These are phyloP conservation scores for Oidium heveae DNA, from an alignment of 2,329 filamentous ascomycete species.

Conservation along the genomic window DNA sequence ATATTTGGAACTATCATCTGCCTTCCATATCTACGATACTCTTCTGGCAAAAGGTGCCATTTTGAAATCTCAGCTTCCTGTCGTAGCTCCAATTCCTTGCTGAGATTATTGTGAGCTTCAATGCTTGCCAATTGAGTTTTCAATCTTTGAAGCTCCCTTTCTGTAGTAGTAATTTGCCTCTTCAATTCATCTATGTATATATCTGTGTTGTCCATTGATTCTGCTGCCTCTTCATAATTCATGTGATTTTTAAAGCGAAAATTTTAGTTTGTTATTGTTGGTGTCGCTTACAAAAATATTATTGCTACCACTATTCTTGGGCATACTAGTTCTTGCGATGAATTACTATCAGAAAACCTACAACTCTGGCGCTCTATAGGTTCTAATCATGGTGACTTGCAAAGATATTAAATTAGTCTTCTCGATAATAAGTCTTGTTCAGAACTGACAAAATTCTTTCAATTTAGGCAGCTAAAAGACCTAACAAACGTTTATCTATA, in stretches of 20 bases:
- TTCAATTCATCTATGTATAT: slow-evolving; percentile 17
- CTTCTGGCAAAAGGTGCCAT: slow-evolving; percentile 46
- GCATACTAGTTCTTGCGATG: too few species aligned
- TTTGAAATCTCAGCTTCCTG: slow-evolving; percentile 9
- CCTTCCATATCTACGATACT: slow-evolving; percentile 70
- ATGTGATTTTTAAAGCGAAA: too few species aligned
- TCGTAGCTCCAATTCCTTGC: not conserved
- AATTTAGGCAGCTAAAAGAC: slow-evolving; percentile 3
- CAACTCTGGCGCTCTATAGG: too few species aligned
- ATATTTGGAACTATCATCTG: slow-evolving; percentile 75
- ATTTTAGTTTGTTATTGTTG: too few species aligned
- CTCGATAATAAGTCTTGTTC: too few species aligned
- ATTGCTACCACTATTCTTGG: too few species aligned
- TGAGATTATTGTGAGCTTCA: slow-evolving; percentile 4
- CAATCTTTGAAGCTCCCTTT: slow-evolving; percentile 22
- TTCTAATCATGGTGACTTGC: too few species aligned
- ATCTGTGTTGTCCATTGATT: slow-evolving; percentile 16
- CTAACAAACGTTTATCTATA: slow-evolving; percentile 28
- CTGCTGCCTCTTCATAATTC: too few species aligned
- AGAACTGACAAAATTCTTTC: too few species aligned
- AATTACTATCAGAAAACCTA: too few species aligned
- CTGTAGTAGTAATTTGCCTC: slow-evolving; percentile 21
- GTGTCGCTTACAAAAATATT: too few species aligned
- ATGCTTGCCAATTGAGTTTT: slow-evolving; percentile 19
- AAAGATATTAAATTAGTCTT: too few species aligned